phyloP scores from a whole-genome alignment of 2,329 filamentous ascomycete species.

The Ascochyta fabae region DNA sequence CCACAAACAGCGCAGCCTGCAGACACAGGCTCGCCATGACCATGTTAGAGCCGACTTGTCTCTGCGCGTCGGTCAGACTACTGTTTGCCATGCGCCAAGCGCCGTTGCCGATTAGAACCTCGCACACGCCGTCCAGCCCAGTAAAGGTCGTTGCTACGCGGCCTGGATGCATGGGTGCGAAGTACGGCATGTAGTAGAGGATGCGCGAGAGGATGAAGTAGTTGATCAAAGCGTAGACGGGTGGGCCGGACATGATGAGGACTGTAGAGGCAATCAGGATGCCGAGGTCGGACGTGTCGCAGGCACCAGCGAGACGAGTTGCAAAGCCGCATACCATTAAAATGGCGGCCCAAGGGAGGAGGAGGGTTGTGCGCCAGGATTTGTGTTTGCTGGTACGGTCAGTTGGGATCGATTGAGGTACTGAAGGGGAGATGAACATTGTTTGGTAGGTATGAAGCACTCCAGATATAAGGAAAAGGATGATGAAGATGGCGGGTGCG shows the following conservation, averaged over 20 bases:
- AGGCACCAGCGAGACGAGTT: constrained; percentile 60
- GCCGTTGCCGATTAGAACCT: constrained; percentile 60
- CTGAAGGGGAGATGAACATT: constrained; percentile 51
- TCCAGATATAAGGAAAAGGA: constrained; percentile 57
- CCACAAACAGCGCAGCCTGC: constrained; percentile 58
- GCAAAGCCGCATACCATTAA: constrained; percentile 65
- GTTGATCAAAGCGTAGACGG: constrained; percentile 66
- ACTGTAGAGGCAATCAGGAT: constrained; percentile 52
- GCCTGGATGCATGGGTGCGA: constrained; percentile 64
- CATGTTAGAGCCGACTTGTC: constrained; percentile 53
- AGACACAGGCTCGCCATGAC: constrained; percentile 59
- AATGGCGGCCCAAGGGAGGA: constrained; percentile 62
- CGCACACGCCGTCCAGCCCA: constrained; percentile 58
- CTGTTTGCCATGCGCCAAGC: constrained; percentile 55
- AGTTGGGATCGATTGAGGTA: neutral
- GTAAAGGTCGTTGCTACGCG: constrained; percentile 66
- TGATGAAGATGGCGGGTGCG: constrained; percentile 61
- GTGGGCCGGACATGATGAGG: constrained; percentile 53
- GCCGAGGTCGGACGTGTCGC: constrained; percentile 54
- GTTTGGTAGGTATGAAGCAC: constrained; percentile 62
- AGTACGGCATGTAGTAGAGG: constrained; percentile 67
- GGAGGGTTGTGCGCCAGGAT: constrained; percentile 61
- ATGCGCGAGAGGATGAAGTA: constrained; percentile 67
- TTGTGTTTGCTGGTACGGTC: constrained; percentile 57
- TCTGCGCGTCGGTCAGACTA: constrained; percentile 42